Base-by-base conservation (phyloP, 208 protist genomes). In the Leptomonas pyrrhocoris region DNA sequence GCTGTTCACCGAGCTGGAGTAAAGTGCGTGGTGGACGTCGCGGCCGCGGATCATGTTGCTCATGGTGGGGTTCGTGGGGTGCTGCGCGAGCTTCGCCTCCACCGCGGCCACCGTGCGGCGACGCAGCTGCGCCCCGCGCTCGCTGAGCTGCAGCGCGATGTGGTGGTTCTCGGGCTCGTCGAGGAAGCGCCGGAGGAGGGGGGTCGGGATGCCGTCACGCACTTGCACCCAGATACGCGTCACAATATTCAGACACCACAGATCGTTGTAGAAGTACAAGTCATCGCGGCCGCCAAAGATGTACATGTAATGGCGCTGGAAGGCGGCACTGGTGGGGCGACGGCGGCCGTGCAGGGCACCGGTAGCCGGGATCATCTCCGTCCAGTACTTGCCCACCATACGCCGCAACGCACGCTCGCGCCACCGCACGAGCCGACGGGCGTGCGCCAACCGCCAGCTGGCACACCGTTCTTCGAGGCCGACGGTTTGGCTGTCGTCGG, bases 201-300 rank as follows among this genome's bases (percentile, higher is more conserved):
- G 62, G 19, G 62, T 15, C 0, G 84, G 81, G 16, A 83, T 73
- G 45, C 87, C 86, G 9, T 74, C 79, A 0, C 83, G 79, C 46
- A 93, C 66, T 70, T 86, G 82, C 43, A 87, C 60, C 87, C 87
- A 93, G 34, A 64, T 71, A 18, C 75, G 81, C 27, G 84, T 89
- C 25, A 74, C 57, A 2, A 58, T 55, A 70, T 90, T 93, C 21
- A 89, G 70, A 15, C 87, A 82, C 87, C 87, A 93, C 9, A 90
- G 63, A 55, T 93, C 87, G 57, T 93, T 93, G 73, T 84, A 90
- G 66, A 90, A 93, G 62, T 54, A 66, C 9, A 63, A 28, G 18
- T 67, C 74, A 31, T 88, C 87, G 28, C 87, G 75, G 18, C 87
- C 87, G 40, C 87, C 84, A 78, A 93, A 93, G 48, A 93, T 63